Evolutionary conservation across 345 rosid species (phyloP).

Genomic region (Triadica sebifera): DNA sequence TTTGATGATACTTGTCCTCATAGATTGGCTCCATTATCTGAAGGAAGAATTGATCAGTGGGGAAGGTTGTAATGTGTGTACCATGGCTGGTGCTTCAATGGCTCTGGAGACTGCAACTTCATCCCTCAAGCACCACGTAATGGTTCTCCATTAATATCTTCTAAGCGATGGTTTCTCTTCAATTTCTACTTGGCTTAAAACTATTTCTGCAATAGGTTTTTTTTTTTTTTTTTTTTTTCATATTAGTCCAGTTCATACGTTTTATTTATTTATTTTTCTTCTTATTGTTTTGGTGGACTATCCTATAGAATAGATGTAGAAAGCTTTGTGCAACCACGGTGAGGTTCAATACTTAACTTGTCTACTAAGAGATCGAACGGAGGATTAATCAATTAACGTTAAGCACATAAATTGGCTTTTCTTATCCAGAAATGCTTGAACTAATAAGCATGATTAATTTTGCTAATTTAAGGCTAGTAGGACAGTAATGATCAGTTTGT

Average conservation of each 20-base stretch:
- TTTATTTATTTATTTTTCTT: neutral
- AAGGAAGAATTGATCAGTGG: slow-evolving; percentile 77
- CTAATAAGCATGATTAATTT: neutral
- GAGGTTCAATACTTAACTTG: neutral
- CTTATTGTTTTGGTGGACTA: neutral
- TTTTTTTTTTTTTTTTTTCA: neutral
- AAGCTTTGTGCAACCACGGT: neutral
- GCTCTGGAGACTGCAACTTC: slow-evolving; percentile 71
- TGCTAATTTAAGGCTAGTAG: neutral
- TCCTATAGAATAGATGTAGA: neutral
- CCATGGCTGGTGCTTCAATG: slow-evolving; percentile 90
- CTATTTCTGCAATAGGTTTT: neutral
- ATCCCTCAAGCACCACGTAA: slow-evolving; percentile 80
- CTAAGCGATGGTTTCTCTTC: neutral
- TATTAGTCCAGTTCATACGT: neutral
- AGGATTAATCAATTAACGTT: neutral
- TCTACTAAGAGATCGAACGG: neutral
- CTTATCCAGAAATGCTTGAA: neutral
- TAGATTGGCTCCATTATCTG: slow-evolving; percentile 71
- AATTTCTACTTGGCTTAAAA: neutral
- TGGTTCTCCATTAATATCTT: slow-evolving; percentile 60
- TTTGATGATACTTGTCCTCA: slow-evolving; percentile 74
- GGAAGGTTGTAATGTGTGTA: slow-evolving; percentile 85
- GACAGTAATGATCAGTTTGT: neutral
- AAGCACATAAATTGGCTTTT: neutral